Evolutionary conservation across 2,329 filamentous ascomycete species (phyloP), one percentile per base, ranked within the genome.

Genomic region (Arthrocladium fulminans): DNA sequence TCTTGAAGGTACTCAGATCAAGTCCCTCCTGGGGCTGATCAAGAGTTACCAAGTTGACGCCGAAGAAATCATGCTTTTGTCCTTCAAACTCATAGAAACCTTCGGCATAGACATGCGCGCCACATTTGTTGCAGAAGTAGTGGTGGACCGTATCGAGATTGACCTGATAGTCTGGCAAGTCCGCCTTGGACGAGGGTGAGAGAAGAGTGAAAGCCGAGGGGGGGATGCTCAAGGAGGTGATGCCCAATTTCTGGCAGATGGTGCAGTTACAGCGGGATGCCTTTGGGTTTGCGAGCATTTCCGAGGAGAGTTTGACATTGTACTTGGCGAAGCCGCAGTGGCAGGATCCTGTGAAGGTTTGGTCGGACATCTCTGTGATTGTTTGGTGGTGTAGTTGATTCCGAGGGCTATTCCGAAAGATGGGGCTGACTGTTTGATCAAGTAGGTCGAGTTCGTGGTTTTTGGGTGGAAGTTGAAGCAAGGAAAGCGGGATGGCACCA

Each of bases 311-410:
- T 15, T 67, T 70, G 40, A 71, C 72, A 27, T 67, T 67, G 70
- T 73, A 79, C 56, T 74, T 66, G 44, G 69, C 72, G 58, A 74
- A 64, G 55, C 73, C 73, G 61, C 76, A 78, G 58, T 76, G 73
- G 67, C 76, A 79, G 30, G 69, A 66, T 59, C 73, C 76, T 29
- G 65, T 62, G 59, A 70, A 72, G 41, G 63, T 66, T 37, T 39
- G 32, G 24, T 52, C 49, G 15, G 34, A 12, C 7, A 29, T 19
- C n/a, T n/a, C n/a, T n/a, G n/a, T n/a, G n/a, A n/a, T n/a, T n/a
- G n/a, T n/a, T n/a, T n/a, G n/a, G n/a, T n/a, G n/a, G n/a, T n/a
- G n/a, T n/a, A n/a, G n/a, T n/a, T n/a, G n/a, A n/a, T n/a, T n/a
- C n/a, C n/a, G n/a, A n/a, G n/a, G n/a, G n/a, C n/a, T n/a, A n/a